A percentile compares a stretch with the other conserved stretches of the same genome.
Conservation (phyloP, 1,284 basidiomycete species). For the Cronartium quercuum region DNA sequence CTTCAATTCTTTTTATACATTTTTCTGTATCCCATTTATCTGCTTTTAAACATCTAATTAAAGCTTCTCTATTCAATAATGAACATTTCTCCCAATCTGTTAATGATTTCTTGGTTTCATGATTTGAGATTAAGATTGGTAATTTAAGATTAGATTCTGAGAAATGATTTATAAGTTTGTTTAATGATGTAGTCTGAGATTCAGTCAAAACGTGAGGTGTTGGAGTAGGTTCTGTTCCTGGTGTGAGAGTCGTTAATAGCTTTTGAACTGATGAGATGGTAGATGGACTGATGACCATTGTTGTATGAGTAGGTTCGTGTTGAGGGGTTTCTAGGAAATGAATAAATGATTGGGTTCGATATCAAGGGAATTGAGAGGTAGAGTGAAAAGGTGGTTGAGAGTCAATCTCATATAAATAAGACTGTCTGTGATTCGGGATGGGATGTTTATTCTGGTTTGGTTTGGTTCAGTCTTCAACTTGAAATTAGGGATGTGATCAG, state of each 20-base stretch:
- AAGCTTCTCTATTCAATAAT: constrained; percentile 45
- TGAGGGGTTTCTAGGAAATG: too few species aligned
- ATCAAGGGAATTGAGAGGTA: too few species aligned
- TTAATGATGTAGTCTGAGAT: not conserved
- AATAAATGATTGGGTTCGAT: too few species aligned
- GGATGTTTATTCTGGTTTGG: too few species aligned
- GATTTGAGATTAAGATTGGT: not conserved
- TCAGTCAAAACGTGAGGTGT: not conserved
- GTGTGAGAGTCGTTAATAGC: not conserved
- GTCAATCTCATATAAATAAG: too few species aligned
- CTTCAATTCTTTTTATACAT: constrained; percentile 49
- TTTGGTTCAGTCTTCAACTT: too few species aligned
- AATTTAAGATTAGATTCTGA: not conserved
- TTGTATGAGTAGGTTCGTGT: not conserved
- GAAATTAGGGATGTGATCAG: too few species aligned
- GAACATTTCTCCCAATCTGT: constrained; percentile 49
- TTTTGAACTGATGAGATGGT: not conserved
- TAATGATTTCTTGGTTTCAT: constrained; percentile 13
- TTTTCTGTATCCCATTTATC: constrained; percentile 49
- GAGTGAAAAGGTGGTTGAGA: too few species aligned
- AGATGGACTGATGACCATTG: not conserved
- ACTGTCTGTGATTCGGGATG: too few species aligned
- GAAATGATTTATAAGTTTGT: not conserved
- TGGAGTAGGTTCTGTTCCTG: not conserved
- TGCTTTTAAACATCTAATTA: constrained; percentile 49